phyloP scores from a whole-genome alignment of 2,329 filamentous ascomycete species.

The Colletotrichum noveboracense region DNA sequence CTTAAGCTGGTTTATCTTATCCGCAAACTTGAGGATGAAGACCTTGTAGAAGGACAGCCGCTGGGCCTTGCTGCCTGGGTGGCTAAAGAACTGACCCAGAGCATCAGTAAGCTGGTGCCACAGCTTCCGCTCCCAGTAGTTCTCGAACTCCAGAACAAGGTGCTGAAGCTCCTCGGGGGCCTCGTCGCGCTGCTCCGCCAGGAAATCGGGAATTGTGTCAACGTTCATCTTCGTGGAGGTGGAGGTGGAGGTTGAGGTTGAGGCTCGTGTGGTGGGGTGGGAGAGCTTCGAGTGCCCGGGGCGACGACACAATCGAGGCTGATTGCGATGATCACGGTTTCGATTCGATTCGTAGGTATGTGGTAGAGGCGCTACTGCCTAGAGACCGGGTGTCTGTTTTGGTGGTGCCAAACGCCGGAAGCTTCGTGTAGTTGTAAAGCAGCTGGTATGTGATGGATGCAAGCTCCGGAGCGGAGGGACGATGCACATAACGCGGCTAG shows the following conservation, averaged over 20 bases:
- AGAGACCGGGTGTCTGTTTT: background rate
- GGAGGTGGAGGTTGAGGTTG: background rate
- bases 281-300: conserved; percentile 4
- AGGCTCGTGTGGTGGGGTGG: background rate
- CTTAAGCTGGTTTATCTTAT: conserved; percentile 99
- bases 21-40: conserved; percentile 95
- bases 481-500: conserved; percentile 37
- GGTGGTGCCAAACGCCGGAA: background rate
- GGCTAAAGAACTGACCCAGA: conserved; percentile 86
- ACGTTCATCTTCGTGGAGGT: conserved; percentile 68
- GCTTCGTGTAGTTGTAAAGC: background rate
- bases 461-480: conserved; percentile 15
- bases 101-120: conserved; percentile 98
- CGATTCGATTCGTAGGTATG: background rate
- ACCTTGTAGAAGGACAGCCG: conserved; percentile 90
- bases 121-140: conserved; percentile 97
- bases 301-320: background rate
- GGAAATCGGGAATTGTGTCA: conserved; percentile 90
- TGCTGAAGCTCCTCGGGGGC: conserved; percentile 88
- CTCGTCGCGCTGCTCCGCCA: conserved; percentile 86
- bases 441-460: conserved; percentile 5
- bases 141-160: conserved; percentile 90
- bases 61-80: conserved; percentile 80
- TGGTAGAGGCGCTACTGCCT: background rate
- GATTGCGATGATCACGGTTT: background rate